A percentile compares a stretch with the other conserved stretches of the same genome.
Conservation (phyloP, 1,284 basidiomycete species). For the Schizophyllum amplum region DNA sequence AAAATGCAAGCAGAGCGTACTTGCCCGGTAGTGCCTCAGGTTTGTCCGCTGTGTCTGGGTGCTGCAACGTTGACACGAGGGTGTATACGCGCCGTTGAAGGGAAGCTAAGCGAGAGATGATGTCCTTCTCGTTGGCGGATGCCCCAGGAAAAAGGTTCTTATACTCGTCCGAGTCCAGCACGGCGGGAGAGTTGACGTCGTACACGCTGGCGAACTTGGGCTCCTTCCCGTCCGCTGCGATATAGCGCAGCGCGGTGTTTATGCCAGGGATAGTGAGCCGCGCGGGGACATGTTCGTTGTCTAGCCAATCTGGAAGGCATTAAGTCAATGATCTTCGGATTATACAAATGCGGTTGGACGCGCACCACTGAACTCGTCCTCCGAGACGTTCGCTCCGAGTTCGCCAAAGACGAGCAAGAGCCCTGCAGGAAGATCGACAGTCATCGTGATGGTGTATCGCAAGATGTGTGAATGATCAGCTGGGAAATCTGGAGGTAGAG, state of each 20-base stretch:
- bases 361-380: conserved; percentile 27
- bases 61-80: conserved; percentile 17
- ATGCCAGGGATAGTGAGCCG: conserved; percentile 31
- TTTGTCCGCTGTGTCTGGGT: conserved; percentile 18
- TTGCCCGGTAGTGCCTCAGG: conserved; percentile 19
- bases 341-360: neutral
- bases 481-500: neutral
- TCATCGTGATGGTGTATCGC: neutral
- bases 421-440: conserved; percentile 7
- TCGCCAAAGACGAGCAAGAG: conserved; percentile 28
- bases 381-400: conserved; percentile 19
- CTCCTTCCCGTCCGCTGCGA: conserved; percentile 25
- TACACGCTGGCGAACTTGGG: conserved; percentile 33
- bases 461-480: neutral
- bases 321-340: neutral
- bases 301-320: conserved; percentile 28
- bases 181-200: conserved; percentile 27
- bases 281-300: conserved; percentile 34
- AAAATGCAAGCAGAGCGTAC: conserved; percentile 23
- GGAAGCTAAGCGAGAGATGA: conserved; percentile 24
- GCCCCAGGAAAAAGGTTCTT: conserved; percentile 23
- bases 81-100: conserved; percentile 32
- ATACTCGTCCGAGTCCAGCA: conserved; percentile 27
- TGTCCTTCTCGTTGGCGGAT: conserved; percentile 30
- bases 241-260: conserved; percentile 29